A percentile compares a stretch with the other conserved stretches of the same genome.
phyloP scores from a whole-genome alignment of 2,329 filamentous ascomycete species.

The Fusarium fracticaudum region DNA sequence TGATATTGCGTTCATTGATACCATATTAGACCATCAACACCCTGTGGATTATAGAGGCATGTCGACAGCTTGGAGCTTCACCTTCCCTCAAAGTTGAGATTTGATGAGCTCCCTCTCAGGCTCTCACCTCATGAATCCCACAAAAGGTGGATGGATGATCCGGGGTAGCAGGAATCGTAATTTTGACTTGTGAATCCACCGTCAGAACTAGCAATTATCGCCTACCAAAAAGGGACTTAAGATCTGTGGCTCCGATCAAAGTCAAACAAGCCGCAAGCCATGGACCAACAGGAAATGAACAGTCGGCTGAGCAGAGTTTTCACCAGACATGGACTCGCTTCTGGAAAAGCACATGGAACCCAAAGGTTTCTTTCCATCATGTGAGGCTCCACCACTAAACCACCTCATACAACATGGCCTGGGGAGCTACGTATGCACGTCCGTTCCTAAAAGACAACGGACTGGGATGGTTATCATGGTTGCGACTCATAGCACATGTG shows the following conservation, averaged over 20 bases:
- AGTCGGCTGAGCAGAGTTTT: conserved; percentile 27
- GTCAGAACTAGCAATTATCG: conserved; percentile 9
- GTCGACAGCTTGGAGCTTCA: background rate
- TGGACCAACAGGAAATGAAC: conserved; percentile 23
- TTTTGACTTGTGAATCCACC: conserved; percentile 15
- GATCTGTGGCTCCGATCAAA: conserved; percentile 21
- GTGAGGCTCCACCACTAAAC: conserved; percentile 26
- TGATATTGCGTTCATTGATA: background rate
- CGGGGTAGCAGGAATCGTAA: conserved; percentile 23
- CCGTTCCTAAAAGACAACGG: background rate
- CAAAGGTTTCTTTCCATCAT: conserved; percentile 25
- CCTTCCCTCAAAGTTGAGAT: background rate
- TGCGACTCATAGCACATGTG: conserved; percentile 22
- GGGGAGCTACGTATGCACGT: conserved; percentile 7
- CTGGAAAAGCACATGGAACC: conserved; percentile 30
- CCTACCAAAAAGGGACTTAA: conserved; percentile 16
- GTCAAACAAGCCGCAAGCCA: background rate
- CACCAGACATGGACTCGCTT: conserved; percentile 21
- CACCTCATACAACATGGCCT: conserved; percentile 7
- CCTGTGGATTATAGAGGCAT: background rate
- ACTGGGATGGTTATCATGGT: background rate
- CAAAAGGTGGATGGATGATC: conserved; percentile 19
- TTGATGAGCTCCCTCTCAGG: conserved; percentile 7
- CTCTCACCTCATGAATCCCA: background rate
- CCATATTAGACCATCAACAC: background rate